Conservation (phyloP, 768 basidiomycete genomes). For the Termitomyces sp. region DNA sequence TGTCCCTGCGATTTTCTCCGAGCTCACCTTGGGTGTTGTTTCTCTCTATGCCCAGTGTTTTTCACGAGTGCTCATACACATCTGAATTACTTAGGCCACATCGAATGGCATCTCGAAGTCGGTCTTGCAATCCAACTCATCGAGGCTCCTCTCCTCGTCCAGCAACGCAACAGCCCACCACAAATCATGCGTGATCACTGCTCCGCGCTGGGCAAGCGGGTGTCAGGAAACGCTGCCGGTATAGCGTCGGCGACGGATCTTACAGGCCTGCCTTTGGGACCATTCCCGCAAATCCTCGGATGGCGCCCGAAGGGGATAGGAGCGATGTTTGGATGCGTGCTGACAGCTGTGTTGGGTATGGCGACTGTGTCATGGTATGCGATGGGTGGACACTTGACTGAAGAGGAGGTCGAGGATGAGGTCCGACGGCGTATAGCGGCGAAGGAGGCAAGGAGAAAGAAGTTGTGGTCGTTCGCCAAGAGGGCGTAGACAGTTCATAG, state of each 20-base stretch:
- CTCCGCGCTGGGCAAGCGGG: slow-evolving; percentile 48
- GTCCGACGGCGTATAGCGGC: slow-evolving; percentile 50
- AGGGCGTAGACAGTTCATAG: not conserved
- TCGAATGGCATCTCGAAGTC: slow-evolving; percentile 81
- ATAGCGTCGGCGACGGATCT: slow-evolving; percentile 67
- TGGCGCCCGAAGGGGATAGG: slow-evolving; percentile 73
- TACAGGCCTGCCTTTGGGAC: slow-evolving; percentile 58
- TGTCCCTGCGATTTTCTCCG: slow-evolving; percentile 76
- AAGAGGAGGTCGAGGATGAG: slow-evolving; percentile 80
- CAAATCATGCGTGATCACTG: slow-evolving; percentile 71
- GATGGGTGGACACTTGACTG: slow-evolving; percentile 66
- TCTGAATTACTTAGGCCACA: slow-evolving; percentile 53
- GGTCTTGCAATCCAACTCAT: slow-evolving; percentile 86
- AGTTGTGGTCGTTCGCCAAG: slow-evolving; percentile 4
- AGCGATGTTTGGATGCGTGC: slow-evolving; percentile 75
- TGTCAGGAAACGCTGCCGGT: slow-evolving; percentile 87
- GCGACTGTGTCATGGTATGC: slow-evolving; percentile 82
- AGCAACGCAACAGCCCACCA: slow-evolving; percentile 55
- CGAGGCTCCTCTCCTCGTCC: slow-evolving; percentile 72
- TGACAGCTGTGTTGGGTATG: slow-evolving; percentile 85
- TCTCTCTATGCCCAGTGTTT: not conserved
- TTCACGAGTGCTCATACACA: not conserved
- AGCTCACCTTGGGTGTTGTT: slow-evolving; percentile 60
- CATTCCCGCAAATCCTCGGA: slow-evolving; percentile 68
- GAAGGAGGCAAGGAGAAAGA: slow-evolving; percentile 43